Base-by-base conservation (phyloP, 1,139 yeast genomes). In the Debaryomyces robertsiae region DNA sequence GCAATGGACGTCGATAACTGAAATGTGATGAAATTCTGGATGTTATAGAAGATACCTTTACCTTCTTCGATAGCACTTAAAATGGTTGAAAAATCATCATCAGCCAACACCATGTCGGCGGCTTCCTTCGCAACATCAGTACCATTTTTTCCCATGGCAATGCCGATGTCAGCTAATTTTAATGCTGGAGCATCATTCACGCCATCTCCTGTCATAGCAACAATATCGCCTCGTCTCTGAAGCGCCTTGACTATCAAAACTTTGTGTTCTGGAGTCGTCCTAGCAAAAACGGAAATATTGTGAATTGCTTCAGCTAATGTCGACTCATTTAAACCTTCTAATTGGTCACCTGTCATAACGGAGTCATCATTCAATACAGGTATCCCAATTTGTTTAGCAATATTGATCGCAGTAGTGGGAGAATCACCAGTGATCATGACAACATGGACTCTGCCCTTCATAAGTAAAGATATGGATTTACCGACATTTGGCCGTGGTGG, bases 151-250 rank as follows among this genome's bases (percentile, higher is more conserved):
- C 98, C 98, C 98, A 93, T 93, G 24, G 96, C 85, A 53, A 93
- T 91, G 54, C 98, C 98, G 53, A 93, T 94, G 63, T 93, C 96
- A 2, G 98, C 98, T 57, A 91, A 75, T 62, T 93, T 93, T 55
- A 93, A 77, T 4, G 98, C 98, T n/a, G 98, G 98, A 0, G 98
- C 97, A 67, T 93, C 98, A 60, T 93, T 93, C 19, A 93, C 98
- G 65, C 98, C 98, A 64, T 93, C 98, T 50, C 98, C 98, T 9
- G 98, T 93, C 98, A 93, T 93, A 30, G 97, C 98, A 37, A 93
- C 98, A 47, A 91, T 84, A 62, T 93, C 96, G 35, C 97, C 98
- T 54, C 95, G 79, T 57, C 82, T 77, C 63, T 93, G 97, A 52
- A 93, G 75, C 1, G 97, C 97, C 56, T 87, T 80, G 24, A 93